These are phyloP conservation scores for Skeletonema potamos DNA, from an alignment of 108 stramenopile genomes.

Conservation along the genomic window DNA sequence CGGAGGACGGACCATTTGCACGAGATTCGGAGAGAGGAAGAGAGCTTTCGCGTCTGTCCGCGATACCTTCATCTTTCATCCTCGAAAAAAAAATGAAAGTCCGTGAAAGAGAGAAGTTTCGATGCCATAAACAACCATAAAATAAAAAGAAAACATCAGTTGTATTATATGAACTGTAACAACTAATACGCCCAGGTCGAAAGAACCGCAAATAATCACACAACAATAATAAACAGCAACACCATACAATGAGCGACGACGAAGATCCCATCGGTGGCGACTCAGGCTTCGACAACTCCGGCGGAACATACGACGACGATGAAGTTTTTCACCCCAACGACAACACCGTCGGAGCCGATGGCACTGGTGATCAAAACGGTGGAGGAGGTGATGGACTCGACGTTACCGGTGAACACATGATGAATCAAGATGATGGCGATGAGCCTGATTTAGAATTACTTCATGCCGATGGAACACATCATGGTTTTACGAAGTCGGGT, in stretches of 20 bases:
- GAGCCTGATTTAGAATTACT: slow-evolving; percentile 49
- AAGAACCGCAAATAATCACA: background rate
- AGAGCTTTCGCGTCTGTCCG: too few relatives aligned
- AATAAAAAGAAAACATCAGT: too few relatives aligned
- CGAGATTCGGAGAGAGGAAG: too few relatives aligned
- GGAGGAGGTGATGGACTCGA: slow-evolving; percentile 58
- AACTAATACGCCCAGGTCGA: too few relatives aligned
- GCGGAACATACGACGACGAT: slow-evolving; percentile 67
- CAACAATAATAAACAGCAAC: background rate
- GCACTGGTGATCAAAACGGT: slow-evolving; percentile 20
- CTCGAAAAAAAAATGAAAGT: too few relatives aligned
- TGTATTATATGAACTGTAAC: too few relatives aligned
- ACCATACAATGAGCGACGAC: slow-evolving; percentile 76
- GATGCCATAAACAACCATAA: too few relatives aligned
- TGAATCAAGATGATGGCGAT: slow-evolving; percentile 38
- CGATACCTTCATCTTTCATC: too few relatives aligned
- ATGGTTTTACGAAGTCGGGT: slow-evolving; percentile 35
- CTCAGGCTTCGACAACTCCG: slow-evolving; percentile 77
- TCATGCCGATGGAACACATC: slow-evolving; percentile 47
- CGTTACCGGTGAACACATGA: slow-evolving; percentile 71
- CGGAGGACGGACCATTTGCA: too few relatives aligned
- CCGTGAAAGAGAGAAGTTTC: too few relatives aligned
- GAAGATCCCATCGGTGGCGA: slow-evolving; percentile 75
- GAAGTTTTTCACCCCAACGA: slow-evolving; percentile 39
- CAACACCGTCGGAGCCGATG: slow-evolving; percentile 34